These are phyloP conservation scores for Quercus tomentella DNA, from an alignment of 331 rosid genomes.

Conservation along the genomic window DNA sequence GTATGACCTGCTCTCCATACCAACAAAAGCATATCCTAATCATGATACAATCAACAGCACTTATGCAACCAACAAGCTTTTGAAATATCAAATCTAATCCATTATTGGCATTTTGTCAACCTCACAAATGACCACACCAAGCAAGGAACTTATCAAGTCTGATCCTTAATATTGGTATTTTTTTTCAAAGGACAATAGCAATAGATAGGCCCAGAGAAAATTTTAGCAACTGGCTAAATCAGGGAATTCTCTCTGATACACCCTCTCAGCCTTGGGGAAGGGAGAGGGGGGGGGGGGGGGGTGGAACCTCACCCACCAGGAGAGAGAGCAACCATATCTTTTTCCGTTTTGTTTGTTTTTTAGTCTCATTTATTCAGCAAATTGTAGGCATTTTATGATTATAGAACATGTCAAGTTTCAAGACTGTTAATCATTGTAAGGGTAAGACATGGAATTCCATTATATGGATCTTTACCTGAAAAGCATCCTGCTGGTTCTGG, in stretches of 20 bases:
- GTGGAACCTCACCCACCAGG: background rate
- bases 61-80: background rate
- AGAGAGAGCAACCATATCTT: background rate
- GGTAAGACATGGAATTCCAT: slow-evolving; percentile 2
- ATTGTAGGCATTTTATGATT: background rate
- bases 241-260: background rate
- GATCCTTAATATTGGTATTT: background rate
- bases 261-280: background rate
- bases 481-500: slow-evolving; percentile 99
- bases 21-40: slow-evolving; percentile 7
- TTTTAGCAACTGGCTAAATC: background rate
- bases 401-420: background rate
- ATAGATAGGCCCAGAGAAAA: background rate
- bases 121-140: background rate
- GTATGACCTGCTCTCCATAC: slow-evolving; percentile 5
- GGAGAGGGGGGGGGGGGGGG: background rate
- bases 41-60: background rate
- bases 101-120: background rate
- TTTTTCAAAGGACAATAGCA: background rate
- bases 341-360: background rate
- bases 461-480: slow-evolving; percentile 53
- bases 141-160: background rate
- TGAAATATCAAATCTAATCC: background rate
- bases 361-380: background rate
- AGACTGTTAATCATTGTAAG: background rate